phyloP scores from a whole-genome alignment of 2,329 filamentous ascomycete genomes.

The Clathrospora elynae region DNA sequence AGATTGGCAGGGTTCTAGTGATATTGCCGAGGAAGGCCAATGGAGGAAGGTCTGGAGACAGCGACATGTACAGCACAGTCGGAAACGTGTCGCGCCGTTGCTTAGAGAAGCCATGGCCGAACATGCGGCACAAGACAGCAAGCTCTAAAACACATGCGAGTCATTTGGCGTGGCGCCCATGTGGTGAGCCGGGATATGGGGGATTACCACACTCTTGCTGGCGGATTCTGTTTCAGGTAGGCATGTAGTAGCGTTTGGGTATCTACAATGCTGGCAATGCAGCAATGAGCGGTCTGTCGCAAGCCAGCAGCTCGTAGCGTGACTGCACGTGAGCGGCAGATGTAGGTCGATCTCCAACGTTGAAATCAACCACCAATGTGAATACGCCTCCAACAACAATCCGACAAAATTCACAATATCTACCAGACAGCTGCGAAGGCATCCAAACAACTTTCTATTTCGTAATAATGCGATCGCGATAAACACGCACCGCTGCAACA shows the following conservation, averaged over 20 bases:
- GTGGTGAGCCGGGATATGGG: slow-evolving; percentile 20
- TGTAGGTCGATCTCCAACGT: slow-evolving; percentile 7
- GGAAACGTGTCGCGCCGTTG: slow-evolving; percentile 67
- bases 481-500: slow-evolving; percentile 17
- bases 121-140: slow-evolving; percentile 11
- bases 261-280: no score
- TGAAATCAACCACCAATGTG: slow-evolving; percentile 3
- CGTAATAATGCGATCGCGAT: slow-evolving; percentile 18
- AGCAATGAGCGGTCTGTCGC: slow-evolving; percentile 19
- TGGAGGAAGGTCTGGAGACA: slow-evolving; percentile 71
- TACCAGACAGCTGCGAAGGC: not conserved
- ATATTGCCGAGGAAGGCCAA: slow-evolving; percentile 46
- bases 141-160: slow-evolving; percentile 11
- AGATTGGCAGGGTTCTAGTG: slow-evolving; percentile 58
- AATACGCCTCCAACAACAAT: no score
- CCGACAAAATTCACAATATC: no score
- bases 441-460: slow-evolving; percentile 10
- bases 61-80: slow-evolving; percentile 61
- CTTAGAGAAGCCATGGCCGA: slow-evolving; percentile 54
- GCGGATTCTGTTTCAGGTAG: slow-evolving; percentile 24
- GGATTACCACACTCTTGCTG: slow-evolving; percentile 23
- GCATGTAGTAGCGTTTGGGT: slow-evolving; percentile 30
- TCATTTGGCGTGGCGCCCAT: slow-evolving; percentile 16
- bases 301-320: slow-evolving; percentile 18
- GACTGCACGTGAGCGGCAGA: slow-evolving; percentile 16